Base-by-base conservation (phyloP, 2,329 filamentous ascomycete species). In the Hirsutella minnesotensis region DNA sequence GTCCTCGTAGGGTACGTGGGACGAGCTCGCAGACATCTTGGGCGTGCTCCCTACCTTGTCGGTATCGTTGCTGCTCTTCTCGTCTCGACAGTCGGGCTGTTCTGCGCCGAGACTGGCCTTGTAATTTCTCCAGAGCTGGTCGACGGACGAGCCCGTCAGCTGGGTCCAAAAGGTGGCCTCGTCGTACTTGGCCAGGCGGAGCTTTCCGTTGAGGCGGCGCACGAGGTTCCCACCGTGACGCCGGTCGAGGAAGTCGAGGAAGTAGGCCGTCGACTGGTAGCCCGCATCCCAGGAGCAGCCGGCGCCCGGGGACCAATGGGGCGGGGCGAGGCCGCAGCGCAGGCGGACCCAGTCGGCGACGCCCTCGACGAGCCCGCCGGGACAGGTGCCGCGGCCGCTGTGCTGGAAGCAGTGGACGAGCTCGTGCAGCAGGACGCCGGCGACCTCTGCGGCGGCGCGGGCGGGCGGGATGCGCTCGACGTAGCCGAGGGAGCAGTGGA, bases 371-470 rank as follows among this genome's bases (percentile, higher is more conserved):
- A 96, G 63, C 0, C 92, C 92, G 1, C 81, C 81, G 0, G 83
- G 83, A 36, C 78, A 77, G 4, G 66, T 66, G 2, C 69, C 71
- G 18, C 53, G 66, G 2, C 71, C 83, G 52, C 86, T 81, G 63
- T 86, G 83, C 62, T 96, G 90, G 65, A 84, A 94, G 64, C 88
- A 95, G 66, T 96, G 92, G 13, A 96, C 90, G 47, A 95, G 81
- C 64, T 96, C 90, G 59, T 96, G 90, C 2, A 84, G 83, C 18
- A 96, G 62, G 1, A 96, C 88, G 34, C 92, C 92, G 16, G 76
- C 66, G 46, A 95, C 78, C 65, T 96, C 87, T 33, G 71, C 54
- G 20, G 57, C 49, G 12, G 65, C 63, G 39, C 72, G 70, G 10
- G 63, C 51, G 0, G 59, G 39, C 0, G 70, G 53, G 48, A 77